phyloP scores from a whole-genome alignment of 1,284 basidiomycete species.

The Malassezia japonica region DNA sequence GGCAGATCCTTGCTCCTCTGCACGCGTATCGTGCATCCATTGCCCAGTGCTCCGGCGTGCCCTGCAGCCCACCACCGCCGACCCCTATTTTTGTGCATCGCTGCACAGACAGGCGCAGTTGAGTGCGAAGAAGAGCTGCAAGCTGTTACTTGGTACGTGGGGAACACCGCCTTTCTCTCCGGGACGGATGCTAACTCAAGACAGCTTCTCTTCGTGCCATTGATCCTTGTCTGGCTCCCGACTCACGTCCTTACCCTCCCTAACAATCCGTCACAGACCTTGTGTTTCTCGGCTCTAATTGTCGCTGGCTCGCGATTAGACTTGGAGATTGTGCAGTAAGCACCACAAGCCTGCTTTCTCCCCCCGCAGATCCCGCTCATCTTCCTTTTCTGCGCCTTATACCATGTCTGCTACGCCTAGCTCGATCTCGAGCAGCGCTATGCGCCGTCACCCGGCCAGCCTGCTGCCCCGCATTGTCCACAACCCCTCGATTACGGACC shows the following conservation, averaged over 20 bases:
- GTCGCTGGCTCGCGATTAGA: slow-evolving; percentile 6
- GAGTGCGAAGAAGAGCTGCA: background rate
- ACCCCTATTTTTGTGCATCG: background rate
- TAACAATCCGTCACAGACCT: too few species aligned
- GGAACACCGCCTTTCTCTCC: too few species aligned
- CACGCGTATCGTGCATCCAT: background rate
- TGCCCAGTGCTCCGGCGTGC: too few species aligned
- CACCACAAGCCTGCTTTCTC: background rate
- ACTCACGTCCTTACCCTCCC: too few species aligned
- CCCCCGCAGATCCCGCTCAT: background rate
- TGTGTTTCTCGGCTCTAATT: background rate
- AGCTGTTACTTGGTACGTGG: too few species aligned
- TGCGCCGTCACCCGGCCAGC: slow-evolving; percentile 43
- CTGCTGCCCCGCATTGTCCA: slow-evolving; percentile 43
- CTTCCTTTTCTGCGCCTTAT: background rate
- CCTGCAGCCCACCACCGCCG: too few species aligned
- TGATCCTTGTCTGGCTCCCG: too few species aligned
- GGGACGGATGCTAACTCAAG: too few species aligned
- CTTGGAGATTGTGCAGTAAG: background rate
- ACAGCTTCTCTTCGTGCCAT: too few species aligned
- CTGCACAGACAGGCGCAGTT: slow-evolving; percentile 4
- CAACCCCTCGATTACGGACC: slow-evolving; percentile 44
- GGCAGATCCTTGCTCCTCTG: background rate
- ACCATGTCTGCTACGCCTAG: background rate
- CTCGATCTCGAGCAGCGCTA: slow-evolving; percentile 21